These are phyloP conservation scores for Lecanicillium sp. DNA, from an alignment of 2,329 filamentous ascomycete genomes.

Conservation along the genomic window DNA sequence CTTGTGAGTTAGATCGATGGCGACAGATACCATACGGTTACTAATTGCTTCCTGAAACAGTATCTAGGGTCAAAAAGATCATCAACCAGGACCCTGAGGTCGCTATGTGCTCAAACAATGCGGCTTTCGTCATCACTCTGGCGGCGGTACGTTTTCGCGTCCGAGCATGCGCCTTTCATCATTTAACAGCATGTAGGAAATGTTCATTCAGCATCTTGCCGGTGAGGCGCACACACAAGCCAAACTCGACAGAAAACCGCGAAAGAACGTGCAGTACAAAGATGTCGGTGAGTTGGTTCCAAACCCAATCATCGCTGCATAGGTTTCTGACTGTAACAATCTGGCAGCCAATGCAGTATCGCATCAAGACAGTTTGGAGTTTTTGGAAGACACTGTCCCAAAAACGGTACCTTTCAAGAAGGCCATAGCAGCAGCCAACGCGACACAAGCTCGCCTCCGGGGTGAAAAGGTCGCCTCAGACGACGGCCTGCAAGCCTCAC, in stretches of 20 bases:
- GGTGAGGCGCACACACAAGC: constrained; percentile 81
- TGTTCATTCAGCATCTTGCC: constrained; percentile 91
- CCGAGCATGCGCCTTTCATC: background rate
- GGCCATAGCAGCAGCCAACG: constrained; percentile 59
- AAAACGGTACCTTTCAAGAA: constrained; percentile 77
- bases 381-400: constrained; percentile 85
- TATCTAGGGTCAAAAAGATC: constrained; percentile 94
- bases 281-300: constrained; percentile 63
- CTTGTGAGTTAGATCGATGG: constrained; percentile 52
- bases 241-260: constrained; percentile 84
- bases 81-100: constrained; percentile 84
- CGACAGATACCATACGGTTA: background rate
- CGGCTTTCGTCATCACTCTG: constrained; percentile 86
- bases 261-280: constrained; percentile 92
- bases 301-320: background rate
- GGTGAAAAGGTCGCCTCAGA: constrained; percentile 33
- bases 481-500: constrained; percentile 17
- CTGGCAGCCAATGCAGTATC: constrained; percentile 70
- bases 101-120: constrained; percentile 81
- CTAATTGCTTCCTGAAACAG: constrained; percentile 39
- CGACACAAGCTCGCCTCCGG: constrained; percentile 39
- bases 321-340: background rate
- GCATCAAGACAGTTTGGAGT: constrained; percentile 89
- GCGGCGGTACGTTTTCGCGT: constrained; percentile 58
- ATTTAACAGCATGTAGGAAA: constrained; percentile 54